phyloP scores from a whole-genome alignment of 2,329 filamentous ascomycete species.

The Niveomyces coronatus region DNA sequence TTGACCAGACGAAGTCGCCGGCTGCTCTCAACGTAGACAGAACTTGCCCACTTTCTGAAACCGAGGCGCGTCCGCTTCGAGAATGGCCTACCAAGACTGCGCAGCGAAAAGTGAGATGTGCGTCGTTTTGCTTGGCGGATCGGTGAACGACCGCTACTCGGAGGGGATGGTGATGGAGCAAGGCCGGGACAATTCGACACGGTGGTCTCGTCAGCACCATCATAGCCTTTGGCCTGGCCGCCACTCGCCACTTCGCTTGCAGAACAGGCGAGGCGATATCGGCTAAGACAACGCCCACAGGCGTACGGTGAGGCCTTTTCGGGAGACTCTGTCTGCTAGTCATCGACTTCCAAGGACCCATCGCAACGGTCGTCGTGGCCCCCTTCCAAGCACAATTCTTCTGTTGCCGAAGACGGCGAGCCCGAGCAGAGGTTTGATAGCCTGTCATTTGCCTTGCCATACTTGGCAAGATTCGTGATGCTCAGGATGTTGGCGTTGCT shows the following conservation, averaged over 20 bases:
- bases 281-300: neutral
- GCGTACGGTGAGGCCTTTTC: constrained; percentile 5
- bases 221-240: constrained; percentile 1
- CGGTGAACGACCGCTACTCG: constrained; percentile 6
- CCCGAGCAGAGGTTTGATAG: constrained; percentile 21
- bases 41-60: constrained; percentile 20
- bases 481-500: constrained; percentile 15
- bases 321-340: constrained; percentile 18
- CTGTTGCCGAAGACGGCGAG: constrained; percentile 11
- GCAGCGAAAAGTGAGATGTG: constrained; percentile 21
- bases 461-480: constrained; percentile 20
- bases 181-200: constrained; percentile 5
- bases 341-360: constrained; percentile 15
- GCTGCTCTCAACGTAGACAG: constrained; percentile 17
- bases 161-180: neutral
- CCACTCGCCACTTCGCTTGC: neutral
- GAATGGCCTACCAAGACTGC: constrained; percentile 18
- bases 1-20: constrained; percentile 18
- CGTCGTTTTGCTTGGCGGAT: constrained; percentile 20
- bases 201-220: constrained; percentile 5
- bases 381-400: neutral
- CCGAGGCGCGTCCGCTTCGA: constrained; percentile 18
- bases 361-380: constrained; percentile 16
- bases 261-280: constrained; percentile 1
- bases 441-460: constrained; percentile 19